Conservation (phyloP, 2,329 filamentous ascomycete species). For the Colletotrichum shisoi region DNA sequence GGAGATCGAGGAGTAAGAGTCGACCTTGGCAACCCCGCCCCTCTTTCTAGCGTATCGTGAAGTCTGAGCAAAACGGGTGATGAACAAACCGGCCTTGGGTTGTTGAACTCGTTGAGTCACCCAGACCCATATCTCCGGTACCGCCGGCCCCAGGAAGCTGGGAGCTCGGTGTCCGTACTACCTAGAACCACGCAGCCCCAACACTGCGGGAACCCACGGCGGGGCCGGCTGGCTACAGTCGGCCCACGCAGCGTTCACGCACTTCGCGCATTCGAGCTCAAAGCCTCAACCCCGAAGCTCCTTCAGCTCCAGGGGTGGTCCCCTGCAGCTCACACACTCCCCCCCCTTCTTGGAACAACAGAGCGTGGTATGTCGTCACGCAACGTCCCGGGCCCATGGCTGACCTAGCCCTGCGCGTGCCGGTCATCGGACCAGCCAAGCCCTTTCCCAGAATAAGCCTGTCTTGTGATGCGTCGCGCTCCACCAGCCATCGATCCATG, state of each 20-base stretch:
- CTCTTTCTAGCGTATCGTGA: no score
- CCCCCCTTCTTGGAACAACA: not conserved
- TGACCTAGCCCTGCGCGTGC: slow-evolving; percentile 7
- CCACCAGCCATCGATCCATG: slow-evolving; percentile 31
- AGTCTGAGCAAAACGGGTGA: not conserved
- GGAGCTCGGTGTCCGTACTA: not conserved
- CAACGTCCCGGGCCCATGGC: not conserved
- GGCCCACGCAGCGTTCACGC: slow-evolving; percentile 28
- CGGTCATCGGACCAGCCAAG: slow-evolving; percentile 37
- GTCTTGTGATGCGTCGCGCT: slow-evolving; percentile 13
- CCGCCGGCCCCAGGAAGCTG: not conserved
- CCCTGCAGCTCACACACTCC: no score
- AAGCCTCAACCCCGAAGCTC: slow-evolving; percentile 64
- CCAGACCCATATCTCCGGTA: not conserved
- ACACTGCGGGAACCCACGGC: slow-evolving; percentile 22
- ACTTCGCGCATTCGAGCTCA: slow-evolving; percentile 74
- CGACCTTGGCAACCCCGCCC: not conserved
- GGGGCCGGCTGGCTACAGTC: slow-evolving; percentile 35
- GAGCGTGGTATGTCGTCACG: slow-evolving; percentile 11
- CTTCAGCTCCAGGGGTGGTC: slow-evolving; percentile 41
- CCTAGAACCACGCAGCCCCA: slow-evolving; percentile 3
- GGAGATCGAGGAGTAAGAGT: not conserved
- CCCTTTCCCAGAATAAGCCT: slow-evolving; percentile 12
- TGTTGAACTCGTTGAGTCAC: slow-evolving; percentile 23
- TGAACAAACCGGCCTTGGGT: not conserved